phyloP scores from a whole-genome alignment of 495 filamentous ascomycete genomes.

The Aspergillus sclerotioniger region DNA sequence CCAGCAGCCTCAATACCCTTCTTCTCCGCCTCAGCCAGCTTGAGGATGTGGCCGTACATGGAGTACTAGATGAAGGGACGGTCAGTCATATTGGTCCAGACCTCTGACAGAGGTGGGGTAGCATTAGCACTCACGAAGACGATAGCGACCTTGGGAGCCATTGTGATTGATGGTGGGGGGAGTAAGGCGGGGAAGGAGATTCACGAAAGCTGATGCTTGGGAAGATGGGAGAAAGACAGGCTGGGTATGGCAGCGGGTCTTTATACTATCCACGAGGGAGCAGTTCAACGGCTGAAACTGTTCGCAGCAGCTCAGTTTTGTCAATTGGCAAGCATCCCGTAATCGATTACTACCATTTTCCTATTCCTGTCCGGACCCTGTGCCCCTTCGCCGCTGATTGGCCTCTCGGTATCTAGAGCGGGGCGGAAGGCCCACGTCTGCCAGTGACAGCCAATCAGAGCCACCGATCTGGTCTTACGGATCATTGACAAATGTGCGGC shows the following conservation, averaged over 20 bases:
- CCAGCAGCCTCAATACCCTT: slow-evolving; percentile 86
- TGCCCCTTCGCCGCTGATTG: slow-evolving; percentile 5
- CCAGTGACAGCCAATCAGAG: slow-evolving; percentile 13
- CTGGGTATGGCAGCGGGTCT: not conserved
- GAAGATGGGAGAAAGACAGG: slow-evolving; percentile 2
- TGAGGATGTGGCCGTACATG: slow-evolving; percentile 87
- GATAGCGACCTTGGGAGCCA: slow-evolving; percentile 93
- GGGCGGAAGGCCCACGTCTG: not conserved
- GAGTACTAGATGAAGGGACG: slow-evolving; percentile 66
- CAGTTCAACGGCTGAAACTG: not conserved
- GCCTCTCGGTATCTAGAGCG: not conserved
- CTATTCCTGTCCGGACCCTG: slow-evolving; percentile 23
- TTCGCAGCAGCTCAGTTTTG: slow-evolving; percentile 7
- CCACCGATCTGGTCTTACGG: slow-evolving; percentile 35
- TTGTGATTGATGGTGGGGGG: slow-evolving; percentile 44
- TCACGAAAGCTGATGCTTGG: not conserved
- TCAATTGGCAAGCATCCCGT: slow-evolving; percentile 27
- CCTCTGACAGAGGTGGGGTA: not conserved
- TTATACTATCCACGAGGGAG: not conserved
- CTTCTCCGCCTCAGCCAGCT: slow-evolving; percentile 86
- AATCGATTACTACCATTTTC: slow-evolving; percentile 25
- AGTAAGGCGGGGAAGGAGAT: slow-evolving; percentile 3
- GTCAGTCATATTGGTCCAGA: slow-evolving; percentile 6
- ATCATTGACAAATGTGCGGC: slow-evolving; percentile 36
- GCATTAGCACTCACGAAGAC: slow-evolving; percentile 69